Evolutionary conservation across 805 yeast genomes (phyloP).

Genomic region (Candida dendrica): DNA sequence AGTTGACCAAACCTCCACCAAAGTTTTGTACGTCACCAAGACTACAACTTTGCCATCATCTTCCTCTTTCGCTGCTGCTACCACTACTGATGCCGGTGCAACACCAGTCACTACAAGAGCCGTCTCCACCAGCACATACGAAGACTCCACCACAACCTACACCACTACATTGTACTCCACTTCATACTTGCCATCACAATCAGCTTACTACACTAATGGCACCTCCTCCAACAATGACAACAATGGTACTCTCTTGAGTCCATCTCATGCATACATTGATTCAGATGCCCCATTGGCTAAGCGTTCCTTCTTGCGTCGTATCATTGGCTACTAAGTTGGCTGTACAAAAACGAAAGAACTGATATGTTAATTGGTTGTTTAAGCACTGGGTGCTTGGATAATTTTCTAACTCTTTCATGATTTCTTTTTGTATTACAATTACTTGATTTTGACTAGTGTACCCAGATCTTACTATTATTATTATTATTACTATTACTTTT

Average conservation of each 20-base stretch:
- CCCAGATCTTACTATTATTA: no score
- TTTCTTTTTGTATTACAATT: no score
- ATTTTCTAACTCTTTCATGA: no score
- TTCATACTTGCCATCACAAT: neutral
- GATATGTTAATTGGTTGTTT: no score
- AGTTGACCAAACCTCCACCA: conserved; percentile 18
- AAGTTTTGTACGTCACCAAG: conserved; percentile 9
- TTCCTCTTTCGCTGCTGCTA: conserved; percentile 3
- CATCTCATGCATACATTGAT: conserved; percentile 7
- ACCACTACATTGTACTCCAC: conserved; percentile 5
- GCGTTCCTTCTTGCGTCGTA: conserved; percentile 9
- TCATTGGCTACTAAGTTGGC: conserved; percentile 6
- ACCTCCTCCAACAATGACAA: conserved; percentile 4
- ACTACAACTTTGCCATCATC: neutral
- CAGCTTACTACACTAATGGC: conserved; percentile 11
- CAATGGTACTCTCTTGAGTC: conserved; percentile 1
- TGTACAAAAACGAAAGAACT: neutral
- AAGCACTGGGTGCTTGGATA: no score
- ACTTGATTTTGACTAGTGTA: no score
- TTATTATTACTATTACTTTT: no score
- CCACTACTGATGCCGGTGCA: no score
- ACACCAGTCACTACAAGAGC: conserved; percentile 9
- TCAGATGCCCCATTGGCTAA: neutral
- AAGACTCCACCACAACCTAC: conserved; percentile 1
- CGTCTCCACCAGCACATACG: neutral